A percentile compares a stretch with the other conserved stretches of the same genome.
Evolutionary conservation across 2,329 filamentous ascomycete genomes (phyloP).

Genomic region (Bipolaris victoriae): DNA sequence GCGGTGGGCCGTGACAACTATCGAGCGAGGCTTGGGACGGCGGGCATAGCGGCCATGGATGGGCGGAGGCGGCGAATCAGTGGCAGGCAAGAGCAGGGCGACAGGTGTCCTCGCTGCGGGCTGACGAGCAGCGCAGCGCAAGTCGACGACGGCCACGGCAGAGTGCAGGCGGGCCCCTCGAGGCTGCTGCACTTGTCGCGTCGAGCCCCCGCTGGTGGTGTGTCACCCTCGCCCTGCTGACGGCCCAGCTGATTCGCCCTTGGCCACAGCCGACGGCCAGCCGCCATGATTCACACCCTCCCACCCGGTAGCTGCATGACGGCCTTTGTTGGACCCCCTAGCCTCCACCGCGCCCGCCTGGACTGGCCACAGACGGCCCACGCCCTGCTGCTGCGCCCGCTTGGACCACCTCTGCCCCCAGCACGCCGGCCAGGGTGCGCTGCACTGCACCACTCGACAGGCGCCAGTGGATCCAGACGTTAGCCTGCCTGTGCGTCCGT

Average conservation of each 20-base stretch:
- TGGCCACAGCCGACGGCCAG: slow-evolving; percentile 30
- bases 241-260: slow-evolving; percentile 26
- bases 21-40: slow-evolving; percentile 3
- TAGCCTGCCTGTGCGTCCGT: slow-evolving; percentile 15
- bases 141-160: slow-evolving; percentile 13
- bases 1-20: slow-evolving; percentile 6
- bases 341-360: not conserved
- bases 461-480: slow-evolving; percentile 28
- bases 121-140: slow-evolving; percentile 24
- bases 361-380: slow-evolving; percentile 23
- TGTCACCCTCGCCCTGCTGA: slow-evolving; percentile 30
- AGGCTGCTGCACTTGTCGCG: slow-evolving; percentile 39
- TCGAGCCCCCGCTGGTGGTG: slow-evolving; percentile 35
- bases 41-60: slow-evolving; percentile 6
- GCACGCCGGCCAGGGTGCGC: slow-evolving; percentile 19
- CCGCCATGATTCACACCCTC: slow-evolving; percentile 35
- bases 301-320: slow-evolving; percentile 32
- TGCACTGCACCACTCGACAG: slow-evolving; percentile 6
- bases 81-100: not conserved
- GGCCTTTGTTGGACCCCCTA: slow-evolving; percentile 31
- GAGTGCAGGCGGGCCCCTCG: slow-evolving; percentile 17
- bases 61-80: not conserved
- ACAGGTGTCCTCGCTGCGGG: slow-evolving; percentile 27
- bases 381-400: slow-evolving; percentile 34
- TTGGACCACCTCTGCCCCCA: slow-evolving; percentile 17